A percentile compares a stretch with the other conserved stretches of the same genome.
Conservation (phyloP, 768 basidiomycete species). For the Mycena rosella region DNA sequence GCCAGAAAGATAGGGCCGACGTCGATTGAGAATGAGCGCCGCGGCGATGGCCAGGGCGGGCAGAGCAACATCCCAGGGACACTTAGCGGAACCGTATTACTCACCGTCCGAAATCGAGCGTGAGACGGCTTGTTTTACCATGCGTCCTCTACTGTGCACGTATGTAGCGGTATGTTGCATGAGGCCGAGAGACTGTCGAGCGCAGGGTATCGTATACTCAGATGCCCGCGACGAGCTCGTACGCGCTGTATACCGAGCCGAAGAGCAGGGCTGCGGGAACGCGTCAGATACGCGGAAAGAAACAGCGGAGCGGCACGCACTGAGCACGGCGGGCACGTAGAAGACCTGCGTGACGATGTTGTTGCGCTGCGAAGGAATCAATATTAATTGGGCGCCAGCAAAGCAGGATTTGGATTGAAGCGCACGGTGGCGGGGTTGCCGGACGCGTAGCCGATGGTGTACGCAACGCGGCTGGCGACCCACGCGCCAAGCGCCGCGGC, state of each 20-base stretch:
- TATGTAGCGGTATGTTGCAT: no score
- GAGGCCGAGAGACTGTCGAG: no score
- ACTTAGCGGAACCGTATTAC: no score
- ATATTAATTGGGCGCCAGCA: not conserved
- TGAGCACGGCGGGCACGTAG: slow-evolving; percentile 7
- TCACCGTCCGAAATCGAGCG: no score
- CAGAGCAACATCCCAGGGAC: no score
- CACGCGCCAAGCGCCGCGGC: slow-evolving; percentile 57
- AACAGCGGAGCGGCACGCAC: slow-evolving; percentile 1
- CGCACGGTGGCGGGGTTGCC: slow-evolving; percentile 58
- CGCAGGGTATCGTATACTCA: no score
- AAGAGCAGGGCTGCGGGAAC: slow-evolving; percentile 10
- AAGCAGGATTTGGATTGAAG: not conserved
- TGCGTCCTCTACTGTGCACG: no score
- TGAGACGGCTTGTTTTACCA: no score
- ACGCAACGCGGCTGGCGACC: slow-evolving; percentile 55
- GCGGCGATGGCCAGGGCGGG: no score
- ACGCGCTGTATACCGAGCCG: slow-evolving; percentile 26
- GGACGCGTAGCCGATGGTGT: slow-evolving; percentile 60
- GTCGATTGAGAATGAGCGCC: no score
- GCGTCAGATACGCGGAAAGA: not conserved
- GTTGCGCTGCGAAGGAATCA: slow-evolving; percentile 17
- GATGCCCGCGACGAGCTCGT: slow-evolving; percentile 7
- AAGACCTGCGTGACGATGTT: not conserved
- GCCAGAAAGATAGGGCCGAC: no score